phyloP scores from a whole-genome alignment of 305 asterid species.

The Solanum hybrid region DNA sequence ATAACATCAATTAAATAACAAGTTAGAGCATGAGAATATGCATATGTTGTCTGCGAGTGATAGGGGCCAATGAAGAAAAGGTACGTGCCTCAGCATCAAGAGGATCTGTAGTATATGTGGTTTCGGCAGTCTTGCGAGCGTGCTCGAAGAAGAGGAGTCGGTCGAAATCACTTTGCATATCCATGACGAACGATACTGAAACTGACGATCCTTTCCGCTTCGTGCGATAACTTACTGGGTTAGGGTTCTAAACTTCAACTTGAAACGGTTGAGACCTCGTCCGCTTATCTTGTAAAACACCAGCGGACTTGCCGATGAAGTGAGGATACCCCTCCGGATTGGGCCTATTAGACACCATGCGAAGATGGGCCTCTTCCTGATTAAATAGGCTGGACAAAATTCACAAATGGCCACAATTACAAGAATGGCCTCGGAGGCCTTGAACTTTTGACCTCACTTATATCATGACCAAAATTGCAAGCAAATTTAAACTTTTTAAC shows the following conservation, averaged over 20 bases:
- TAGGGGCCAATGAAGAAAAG: neutral
- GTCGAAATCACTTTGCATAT: slow-evolving; percentile 71
- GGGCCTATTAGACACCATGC: neutral
- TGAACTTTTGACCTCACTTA: neutral
- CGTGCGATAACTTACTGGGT: neutral
- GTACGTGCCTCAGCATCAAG: slow-evolving; percentile 60
- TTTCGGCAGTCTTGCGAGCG: slow-evolving; percentile 75
- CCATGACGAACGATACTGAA: slow-evolving; percentile 29
- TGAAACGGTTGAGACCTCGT: neutral
- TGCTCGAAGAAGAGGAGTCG: slow-evolving; percentile 81
- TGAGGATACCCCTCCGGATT: neutral
- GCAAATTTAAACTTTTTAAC: neutral
- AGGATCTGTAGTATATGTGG: slow-evolving; percentile 55
- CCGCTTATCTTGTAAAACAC: neutral
- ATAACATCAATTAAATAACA: neutral
- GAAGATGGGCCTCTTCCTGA: neutral
- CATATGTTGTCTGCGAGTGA: neutral
- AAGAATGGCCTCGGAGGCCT: neutral
- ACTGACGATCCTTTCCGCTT: neutral
- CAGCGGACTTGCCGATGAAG: neutral
- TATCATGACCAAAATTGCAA: neutral
- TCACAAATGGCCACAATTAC: neutral
- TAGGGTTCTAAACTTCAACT: neutral
- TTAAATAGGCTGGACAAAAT: neutral
- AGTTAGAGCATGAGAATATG: neutral